Evolutionary conservation across 352 stramenopile species (phyloP), one percentile per base, ranked within the genome.

Genomic region (Globisporangium yorkense): DNA sequence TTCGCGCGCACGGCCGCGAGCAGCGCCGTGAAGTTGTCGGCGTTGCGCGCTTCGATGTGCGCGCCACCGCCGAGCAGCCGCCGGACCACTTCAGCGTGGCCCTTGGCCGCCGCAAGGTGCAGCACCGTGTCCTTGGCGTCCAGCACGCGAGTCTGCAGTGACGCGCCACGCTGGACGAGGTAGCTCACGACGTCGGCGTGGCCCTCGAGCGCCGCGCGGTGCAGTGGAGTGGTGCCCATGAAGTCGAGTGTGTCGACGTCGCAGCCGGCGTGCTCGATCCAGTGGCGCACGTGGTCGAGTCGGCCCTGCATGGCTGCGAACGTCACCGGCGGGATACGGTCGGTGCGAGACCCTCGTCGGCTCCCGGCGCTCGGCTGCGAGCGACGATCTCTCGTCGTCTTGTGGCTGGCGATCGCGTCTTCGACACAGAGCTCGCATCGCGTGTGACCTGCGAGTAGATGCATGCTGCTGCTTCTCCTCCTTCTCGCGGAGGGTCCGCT

Each of bases 81-180:
- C 27, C 47, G 50, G 9, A 67, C 63, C 4, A 73, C 67, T 18
- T 62, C 56, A 0, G 52, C 57, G 12, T 59, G 64, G 43, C 74
- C 74, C 33, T 62, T 65, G 1, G 54, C 57, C n/a, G 71, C 61
- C 16, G 75, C 72, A 5, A 74, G 46, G 40, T 83, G 74, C 48
- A 83, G 61, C 24, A 68, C 68, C 1, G 63, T 79, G 61, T 74
- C 70, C 56, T 60, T 70, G 46, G 43, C 41, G 21, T 61, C 46
- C 16, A 56, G 37, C 16, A 56, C 48, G 5, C 53, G 59, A 5
- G 27, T 53, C 13, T 75, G 59, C 18, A 75, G 52, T 12, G 65
- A 51, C 1, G 70, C 67, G 16, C 67, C 70, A 0, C 10, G 41
- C 10, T 41, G 55, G 13, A 75, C 46, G 16, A 77, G 47, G 43